Evolutionary conservation across 2,329 filamentous ascomycete species (phyloP).

Genomic region (Calonectria hongkongensis): DNA sequence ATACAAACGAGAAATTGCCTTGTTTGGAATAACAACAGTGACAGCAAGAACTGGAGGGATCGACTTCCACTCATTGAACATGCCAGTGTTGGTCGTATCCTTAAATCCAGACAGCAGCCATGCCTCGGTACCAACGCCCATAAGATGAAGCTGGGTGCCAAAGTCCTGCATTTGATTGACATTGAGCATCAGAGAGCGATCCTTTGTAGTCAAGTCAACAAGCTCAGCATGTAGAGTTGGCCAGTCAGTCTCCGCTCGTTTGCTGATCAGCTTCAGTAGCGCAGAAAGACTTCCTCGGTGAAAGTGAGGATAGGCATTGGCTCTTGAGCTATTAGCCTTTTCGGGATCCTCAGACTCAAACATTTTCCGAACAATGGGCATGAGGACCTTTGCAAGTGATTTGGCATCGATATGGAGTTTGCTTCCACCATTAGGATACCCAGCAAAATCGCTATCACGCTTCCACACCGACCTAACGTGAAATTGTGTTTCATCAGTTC

Average conservation of each 20-base stretch:
- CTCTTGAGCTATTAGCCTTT: constrained; percentile 38
- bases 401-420: constrained; percentile 59
- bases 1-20: constrained; percentile 55
- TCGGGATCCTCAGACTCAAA: constrained; percentile 63
- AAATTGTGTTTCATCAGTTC: constrained; percentile 48
- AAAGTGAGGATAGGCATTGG: constrained; percentile 55
- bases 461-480: constrained; percentile 62
- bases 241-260: constrained; percentile 60
- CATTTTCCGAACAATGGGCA: constrained; percentile 66
- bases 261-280: constrained; percentile 61
- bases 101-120: constrained; percentile 55
- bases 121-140: constrained; percentile 57
- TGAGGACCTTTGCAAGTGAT: constrained; percentile 62
- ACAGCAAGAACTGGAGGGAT: constrained; percentile 62
- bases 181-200: constrained; percentile 56
- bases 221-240: constrained; percentile 54
- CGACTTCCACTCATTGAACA: constrained; percentile 61
- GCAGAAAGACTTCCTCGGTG: constrained; percentile 64
- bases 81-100: constrained; percentile 46
- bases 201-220: constrained; percentile 56
- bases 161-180: constrained; percentile 61
- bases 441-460: constrained; percentile 57
- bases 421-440: constrained; percentile 42
- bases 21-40: constrained; percentile 60
- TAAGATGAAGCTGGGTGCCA: constrained; percentile 59